A percentile compares a stretch with the other conserved stretches of the same genome.
phyloP scores from a whole-genome alignment of 2,329 filamentous ascomycete genomes.

The Paracorniculantispora psalliotae region DNA sequence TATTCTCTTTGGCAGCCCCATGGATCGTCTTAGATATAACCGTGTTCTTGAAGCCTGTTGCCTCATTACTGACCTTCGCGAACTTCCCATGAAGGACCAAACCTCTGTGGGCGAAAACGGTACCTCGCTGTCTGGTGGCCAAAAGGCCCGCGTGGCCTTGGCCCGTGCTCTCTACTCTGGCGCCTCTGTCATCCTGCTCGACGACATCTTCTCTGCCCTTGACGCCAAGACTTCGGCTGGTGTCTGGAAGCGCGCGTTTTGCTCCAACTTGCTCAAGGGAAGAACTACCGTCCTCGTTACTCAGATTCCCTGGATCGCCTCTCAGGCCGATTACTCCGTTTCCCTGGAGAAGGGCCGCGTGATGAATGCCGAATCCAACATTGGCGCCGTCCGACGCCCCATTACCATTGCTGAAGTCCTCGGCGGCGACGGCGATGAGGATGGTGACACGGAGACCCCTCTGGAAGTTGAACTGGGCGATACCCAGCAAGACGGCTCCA shows the following conservation, averaged over 20 bases:
- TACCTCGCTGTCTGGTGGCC: constrained; percentile 50
- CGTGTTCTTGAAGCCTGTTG: constrained; percentile 52
- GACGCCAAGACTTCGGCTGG: constrained; percentile 53
- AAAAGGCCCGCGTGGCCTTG: constrained; percentile 52
- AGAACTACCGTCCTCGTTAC: constrained; percentile 54
- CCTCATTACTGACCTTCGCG: constrained; percentile 44
- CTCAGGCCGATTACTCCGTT: constrained; percentile 45
- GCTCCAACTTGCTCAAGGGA: constrained; percentile 47
- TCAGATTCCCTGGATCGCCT: constrained; percentile 49
- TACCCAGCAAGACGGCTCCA: constrained; percentile 26
- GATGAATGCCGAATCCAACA: constrained; percentile 36
- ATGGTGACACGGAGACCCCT: constrained; percentile 24
- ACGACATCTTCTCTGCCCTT: constrained; percentile 56
- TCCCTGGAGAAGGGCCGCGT: constrained; percentile 42
- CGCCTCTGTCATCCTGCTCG: constrained; percentile 49
- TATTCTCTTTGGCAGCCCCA: constrained; percentile 47
- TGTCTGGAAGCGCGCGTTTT: constrained; percentile 55
- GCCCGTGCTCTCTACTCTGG: constrained; percentile 55
- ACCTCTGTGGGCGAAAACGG: constrained; percentile 52
- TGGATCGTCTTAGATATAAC: constrained; percentile 50
- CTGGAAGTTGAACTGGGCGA: constrained; percentile 25
- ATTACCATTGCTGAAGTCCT: constrained; percentile 38
- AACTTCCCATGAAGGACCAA: constrained; percentile 45
- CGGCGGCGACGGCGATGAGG: constrained; percentile 31
- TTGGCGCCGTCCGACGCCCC: constrained; percentile 40